phyloP scores from a whole-genome alignment of 495 filamentous ascomycete genomes.

The Lasiosphaeria hispida region DNA sequence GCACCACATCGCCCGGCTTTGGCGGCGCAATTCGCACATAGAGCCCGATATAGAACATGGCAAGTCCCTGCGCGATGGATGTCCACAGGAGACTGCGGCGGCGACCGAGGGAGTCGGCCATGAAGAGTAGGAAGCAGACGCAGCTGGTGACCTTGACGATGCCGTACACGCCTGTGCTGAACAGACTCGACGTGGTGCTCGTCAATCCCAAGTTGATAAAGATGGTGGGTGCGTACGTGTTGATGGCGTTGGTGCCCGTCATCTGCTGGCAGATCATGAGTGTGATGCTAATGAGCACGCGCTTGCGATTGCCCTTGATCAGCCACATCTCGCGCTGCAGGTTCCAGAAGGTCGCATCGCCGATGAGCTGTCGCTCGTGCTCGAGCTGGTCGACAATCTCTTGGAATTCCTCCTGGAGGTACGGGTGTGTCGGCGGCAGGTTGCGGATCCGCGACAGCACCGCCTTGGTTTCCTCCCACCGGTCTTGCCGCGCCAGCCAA shows the following conservation, averaged over 20 bases:
- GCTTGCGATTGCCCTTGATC: constrained; percentile 57
- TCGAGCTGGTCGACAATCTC: constrained; percentile 70
- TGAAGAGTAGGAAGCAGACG: constrained; percentile 49
- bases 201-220: constrained; percentile 49
- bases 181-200: constrained; percentile 43
- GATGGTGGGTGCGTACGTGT: constrained; percentile 53
- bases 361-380: constrained; percentile 61
- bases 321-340: constrained; percentile 71
- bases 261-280: constrained; percentile 50
- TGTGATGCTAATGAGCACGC: constrained; percentile 37
- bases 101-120: constrained; percentile 63
- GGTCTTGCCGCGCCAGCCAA: constrained; percentile 66
- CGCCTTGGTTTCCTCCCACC: constrained; percentile 63
- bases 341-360: constrained; percentile 60
- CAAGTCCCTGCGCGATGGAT: constrained; percentile 64
- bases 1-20: constrained; percentile 38
- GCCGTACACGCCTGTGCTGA: constrained; percentile 52
- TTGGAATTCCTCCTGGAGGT: constrained; percentile 62
- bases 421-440: constrained; percentile 56
- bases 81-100: constrained; percentile 71
- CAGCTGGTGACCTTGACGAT: constrained; percentile 46
- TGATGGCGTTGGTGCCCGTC: constrained; percentile 48
- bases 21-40: constrained; percentile 72
- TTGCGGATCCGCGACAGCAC: constrained; percentile 57
- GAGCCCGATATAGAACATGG: constrained; percentile 79